A percentile compares a stretch with the other conserved stretches of the same genome.
Evolutionary conservation across 2,329 filamentous ascomycete genomes (phyloP).

Genomic region (Sarocladium strictum): DNA sequence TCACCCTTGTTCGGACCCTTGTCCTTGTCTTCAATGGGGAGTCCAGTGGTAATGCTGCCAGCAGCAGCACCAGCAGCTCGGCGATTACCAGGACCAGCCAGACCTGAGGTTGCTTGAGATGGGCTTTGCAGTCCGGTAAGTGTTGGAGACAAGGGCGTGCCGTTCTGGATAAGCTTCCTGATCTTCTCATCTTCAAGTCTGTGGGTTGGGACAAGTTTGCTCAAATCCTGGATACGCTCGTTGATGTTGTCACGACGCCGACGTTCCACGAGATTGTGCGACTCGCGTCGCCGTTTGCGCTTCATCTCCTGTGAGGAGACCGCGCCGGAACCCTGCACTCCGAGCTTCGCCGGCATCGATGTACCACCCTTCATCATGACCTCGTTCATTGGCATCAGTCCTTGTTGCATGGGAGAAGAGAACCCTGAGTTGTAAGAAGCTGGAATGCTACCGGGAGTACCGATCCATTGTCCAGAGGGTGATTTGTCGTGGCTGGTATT

Average conservation of each 20-base stretch:
- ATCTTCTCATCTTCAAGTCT: conserved; percentile 96
- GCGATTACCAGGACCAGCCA: conserved; percentile 78
- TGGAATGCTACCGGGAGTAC: conserved; percentile 70
- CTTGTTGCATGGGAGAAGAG: conserved; percentile 69
- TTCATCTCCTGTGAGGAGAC: conserved; percentile 89
- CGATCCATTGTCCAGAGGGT: conserved; percentile 83
- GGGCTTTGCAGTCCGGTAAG: conserved; percentile 64
- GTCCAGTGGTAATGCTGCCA: conserved; percentile 83
- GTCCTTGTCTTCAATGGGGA: conserved; percentile 94
- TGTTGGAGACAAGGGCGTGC: conserved; percentile 80
- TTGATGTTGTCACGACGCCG: conserved; percentile 97
- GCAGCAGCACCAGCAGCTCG: conserved; percentile 65
- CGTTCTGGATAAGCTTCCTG: conserved; percentile 88
- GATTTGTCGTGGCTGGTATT: conserved; percentile 72
- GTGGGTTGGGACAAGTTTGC: conserved; percentile 85
- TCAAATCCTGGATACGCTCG: conserved; percentile 93
- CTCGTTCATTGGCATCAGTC: conserved; percentile 71
- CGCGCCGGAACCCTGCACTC: conserved; percentile 32
- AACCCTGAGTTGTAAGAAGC: conserved; percentile 88
- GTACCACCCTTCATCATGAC: conserved; percentile 83
- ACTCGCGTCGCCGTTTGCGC: conserved; percentile 82
- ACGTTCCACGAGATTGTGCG: conserved; percentile 93
- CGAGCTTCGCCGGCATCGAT: conserved; percentile 84
- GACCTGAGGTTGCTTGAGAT: conserved; percentile 75
- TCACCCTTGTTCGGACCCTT: conserved; percentile 99